Conservation (phyloP, 768 basidiomycete genomes). For the Calocybe cyanea region DNA sequence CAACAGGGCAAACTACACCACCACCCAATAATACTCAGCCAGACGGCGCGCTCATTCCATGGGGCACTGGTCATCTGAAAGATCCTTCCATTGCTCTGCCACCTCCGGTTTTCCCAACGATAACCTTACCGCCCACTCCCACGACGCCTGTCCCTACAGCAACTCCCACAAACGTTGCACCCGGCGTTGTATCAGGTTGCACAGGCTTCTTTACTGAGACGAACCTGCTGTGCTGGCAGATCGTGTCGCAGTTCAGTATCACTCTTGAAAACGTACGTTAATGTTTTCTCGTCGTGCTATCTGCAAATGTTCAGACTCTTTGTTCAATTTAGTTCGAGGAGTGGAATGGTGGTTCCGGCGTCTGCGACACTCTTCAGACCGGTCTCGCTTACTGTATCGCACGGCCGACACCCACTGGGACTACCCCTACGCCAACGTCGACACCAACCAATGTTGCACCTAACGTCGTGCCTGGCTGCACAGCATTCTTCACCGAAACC, state of each 20-base stretch:
- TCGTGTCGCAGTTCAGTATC: conserved; percentile 1
- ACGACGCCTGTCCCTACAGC: background rate
- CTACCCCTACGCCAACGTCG: background rate
- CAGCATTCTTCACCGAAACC: conserved; percentile 6
- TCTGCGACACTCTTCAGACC: conserved; percentile 5
- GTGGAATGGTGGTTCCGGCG: conserved; percentile 8
- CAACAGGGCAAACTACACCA: conserved; percentile 39
- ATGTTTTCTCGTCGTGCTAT: background rate
- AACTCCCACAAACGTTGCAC: conserved; percentile 4
- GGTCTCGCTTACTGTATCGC: conserved; percentile 7
- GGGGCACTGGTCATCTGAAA: conserved; percentile 61
- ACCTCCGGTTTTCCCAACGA: conserved; percentile 22
- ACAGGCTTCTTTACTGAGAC: conserved; percentile 9
- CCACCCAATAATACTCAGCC: conserved; percentile 54
- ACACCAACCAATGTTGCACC: conserved; percentile 6
- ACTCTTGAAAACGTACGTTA: conserved; percentile 1
- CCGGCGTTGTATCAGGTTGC: conserved; percentile 2
- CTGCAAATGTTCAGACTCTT: too few species aligned
- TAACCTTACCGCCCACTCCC: background rate
- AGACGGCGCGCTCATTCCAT: conserved; percentile 49
- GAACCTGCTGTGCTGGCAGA: conserved; percentile 5
- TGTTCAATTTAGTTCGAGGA: conserved; percentile 5
- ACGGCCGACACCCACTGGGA: background rate
- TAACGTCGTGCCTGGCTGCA: conserved; percentile 7
- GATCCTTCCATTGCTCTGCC: conserved; percentile 37